Evolutionary conservation across 805 yeast species (phyloP).

Genomic region (Candida ovalis): DNA sequence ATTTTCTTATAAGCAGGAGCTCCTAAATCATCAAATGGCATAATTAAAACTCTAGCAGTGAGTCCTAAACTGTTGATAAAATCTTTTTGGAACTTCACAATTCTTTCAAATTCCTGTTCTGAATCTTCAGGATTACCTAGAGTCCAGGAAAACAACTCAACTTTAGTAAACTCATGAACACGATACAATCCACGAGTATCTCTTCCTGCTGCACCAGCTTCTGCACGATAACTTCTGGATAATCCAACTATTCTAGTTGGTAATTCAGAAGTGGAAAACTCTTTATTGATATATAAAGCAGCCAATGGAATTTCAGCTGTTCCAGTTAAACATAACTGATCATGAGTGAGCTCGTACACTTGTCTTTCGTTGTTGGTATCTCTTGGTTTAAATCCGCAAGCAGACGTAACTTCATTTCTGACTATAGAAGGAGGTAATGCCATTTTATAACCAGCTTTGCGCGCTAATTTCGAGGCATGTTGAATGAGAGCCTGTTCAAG

Average conservation of each 20-base stretch:
- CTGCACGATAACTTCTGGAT: slow-evolving; percentile 87
- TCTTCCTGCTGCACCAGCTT: slow-evolving; percentile 94
- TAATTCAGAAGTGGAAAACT: slow-evolving; percentile 29
- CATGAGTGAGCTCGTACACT: slow-evolving; percentile 56
- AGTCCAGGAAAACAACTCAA: slow-evolving; percentile 82
- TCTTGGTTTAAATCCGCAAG: slow-evolving; percentile 94
- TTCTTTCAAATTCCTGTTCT: slow-evolving; percentile 48
- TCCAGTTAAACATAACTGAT: slow-evolving; percentile 69
- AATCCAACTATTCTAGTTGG: slow-evolving; percentile 72
- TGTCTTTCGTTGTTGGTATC: slow-evolving; percentile 86
- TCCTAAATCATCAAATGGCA: slow-evolving; percentile 91
- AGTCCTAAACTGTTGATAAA: slow-evolving; percentile 68
- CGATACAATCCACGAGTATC: slow-evolving; percentile 90
- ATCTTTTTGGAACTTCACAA: slow-evolving; percentile 61
- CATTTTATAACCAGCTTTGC: slow-evolving; percentile 62
- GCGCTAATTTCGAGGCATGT: slow-evolving; percentile 66
- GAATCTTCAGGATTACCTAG: slow-evolving; percentile 35
- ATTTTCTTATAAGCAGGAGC: slow-evolving; percentile 89
- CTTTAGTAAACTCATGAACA: slow-evolving; percentile 95
- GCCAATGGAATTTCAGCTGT: slow-evolving; percentile 96
- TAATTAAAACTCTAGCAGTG: slow-evolving; percentile 73
- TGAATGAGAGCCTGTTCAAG: slow-evolving; percentile 88
- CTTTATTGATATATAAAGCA: slow-evolving; percentile 58
- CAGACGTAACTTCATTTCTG: slow-evolving; percentile 67
- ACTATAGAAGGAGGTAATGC: slow-evolving; percentile 86